A percentile compares a stretch with the other conserved stretches of the same genome.
phyloP scores from a whole-genome alignment of 2,329 filamentous ascomycete genomes.

The Epichloe coenophiala region DNA sequence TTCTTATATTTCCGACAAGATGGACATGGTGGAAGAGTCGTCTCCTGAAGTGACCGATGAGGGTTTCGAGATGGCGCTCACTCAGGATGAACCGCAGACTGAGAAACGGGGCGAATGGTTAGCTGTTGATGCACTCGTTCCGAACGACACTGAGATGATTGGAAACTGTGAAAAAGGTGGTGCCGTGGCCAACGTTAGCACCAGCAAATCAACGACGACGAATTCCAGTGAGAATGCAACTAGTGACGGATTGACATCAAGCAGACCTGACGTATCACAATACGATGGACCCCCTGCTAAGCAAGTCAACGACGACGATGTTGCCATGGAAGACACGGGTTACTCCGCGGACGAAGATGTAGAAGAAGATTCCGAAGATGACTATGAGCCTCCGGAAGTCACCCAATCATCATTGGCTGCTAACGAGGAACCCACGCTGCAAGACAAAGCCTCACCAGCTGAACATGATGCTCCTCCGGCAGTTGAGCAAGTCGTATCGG shows the following conservation, averaged over 20 bases:
- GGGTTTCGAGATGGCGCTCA: neutral
- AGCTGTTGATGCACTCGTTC: neutral
- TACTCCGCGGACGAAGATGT: slow-evolving; percentile 25
- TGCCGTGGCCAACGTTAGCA: neutral
- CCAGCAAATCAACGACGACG: neutral
- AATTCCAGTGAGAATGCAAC: neutral
- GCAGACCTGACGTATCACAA: neutral
- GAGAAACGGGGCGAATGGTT: neutral
- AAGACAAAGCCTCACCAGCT: slow-evolving; percentile 1
- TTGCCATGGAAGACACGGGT: slow-evolving; percentile 10
- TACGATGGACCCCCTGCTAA: neutral
- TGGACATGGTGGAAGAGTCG: neutral
- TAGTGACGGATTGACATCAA: neutral
- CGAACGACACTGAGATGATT: neutral
- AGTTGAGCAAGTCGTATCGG: neutral
- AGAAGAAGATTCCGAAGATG: slow-evolving; percentile 28
- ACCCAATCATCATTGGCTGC: neutral
- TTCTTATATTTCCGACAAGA: neutral
- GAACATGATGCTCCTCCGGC: neutral
- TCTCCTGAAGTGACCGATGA: neutral
- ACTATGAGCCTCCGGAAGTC: slow-evolving; percentile 41
- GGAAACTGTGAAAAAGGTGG: neutral
- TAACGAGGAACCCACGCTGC: slow-evolving; percentile 4
- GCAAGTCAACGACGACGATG: slow-evolving; percentile 3
- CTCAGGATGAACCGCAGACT: neutral